Conservation (phyloP, 306 rosid species). For the Rubus idaeus region DNA sequence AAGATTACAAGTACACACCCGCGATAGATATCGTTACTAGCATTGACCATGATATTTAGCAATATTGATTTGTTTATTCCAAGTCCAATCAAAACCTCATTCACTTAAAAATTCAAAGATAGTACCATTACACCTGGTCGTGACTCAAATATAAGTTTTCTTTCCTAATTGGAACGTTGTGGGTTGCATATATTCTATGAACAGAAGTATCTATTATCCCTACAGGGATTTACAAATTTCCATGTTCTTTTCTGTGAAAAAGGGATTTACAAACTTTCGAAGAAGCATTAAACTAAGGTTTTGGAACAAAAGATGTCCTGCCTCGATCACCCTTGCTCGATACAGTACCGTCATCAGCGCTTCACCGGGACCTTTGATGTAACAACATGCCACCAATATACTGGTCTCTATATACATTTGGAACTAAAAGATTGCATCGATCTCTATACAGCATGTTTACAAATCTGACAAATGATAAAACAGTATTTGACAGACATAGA, state of each 20-base stretch:
- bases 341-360: not conserved
- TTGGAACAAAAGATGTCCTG: not conserved
- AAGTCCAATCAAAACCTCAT: too few species aligned
- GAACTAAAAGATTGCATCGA: not conserved
- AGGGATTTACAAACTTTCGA: not conserved
- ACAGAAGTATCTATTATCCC: not conserved
- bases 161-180: not conserved
- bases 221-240: not conserved
- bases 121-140: too few species aligned
- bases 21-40: too few species aligned
- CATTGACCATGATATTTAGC: too few species aligned
- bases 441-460: slow-evolving; percentile 27
- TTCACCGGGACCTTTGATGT: slow-evolving; percentile 8
- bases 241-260: not conserved
- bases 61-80: too few species aligned
- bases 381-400: slow-evolving; percentile 10
- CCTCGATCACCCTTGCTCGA: not conserved
- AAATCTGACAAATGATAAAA: slow-evolving; percentile 23
- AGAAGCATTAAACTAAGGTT: not conserved
- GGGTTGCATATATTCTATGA: not conserved
- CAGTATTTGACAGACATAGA: slow-evolving; percentile 9
- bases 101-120: too few species aligned
- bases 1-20: too few species aligned
- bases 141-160: too few species aligned
- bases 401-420: slow-evolving; percentile 8